These are phyloP conservation scores for Fusarium sororula DNA, from an alignment of 2,329 filamentous ascomycete genomes.

Conservation along the genomic window DNA sequence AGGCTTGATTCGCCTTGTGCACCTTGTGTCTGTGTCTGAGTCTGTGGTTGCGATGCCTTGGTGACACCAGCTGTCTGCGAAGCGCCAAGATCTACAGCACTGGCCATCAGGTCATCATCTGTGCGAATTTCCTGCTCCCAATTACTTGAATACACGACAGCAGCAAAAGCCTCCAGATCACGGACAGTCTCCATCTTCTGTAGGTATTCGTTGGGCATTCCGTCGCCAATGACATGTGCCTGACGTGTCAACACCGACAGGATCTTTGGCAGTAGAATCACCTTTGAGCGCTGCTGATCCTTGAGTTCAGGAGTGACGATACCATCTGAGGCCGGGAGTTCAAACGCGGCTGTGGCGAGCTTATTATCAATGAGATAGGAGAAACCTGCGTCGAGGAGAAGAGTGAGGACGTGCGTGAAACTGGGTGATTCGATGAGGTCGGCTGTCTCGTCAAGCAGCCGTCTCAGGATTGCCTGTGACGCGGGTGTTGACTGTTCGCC, in stretches of 20 bases:
- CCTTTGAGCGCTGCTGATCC: constrained; percentile 66
- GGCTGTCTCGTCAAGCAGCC: constrained; percentile 92
- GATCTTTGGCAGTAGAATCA: constrained; percentile 80
- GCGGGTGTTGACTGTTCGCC: constrained; percentile 50
- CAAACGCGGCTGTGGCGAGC: constrained; percentile 81
- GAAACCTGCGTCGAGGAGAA: constrained; percentile 88
- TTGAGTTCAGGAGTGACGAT: constrained; percentile 60
- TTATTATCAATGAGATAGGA: constrained; percentile 84
- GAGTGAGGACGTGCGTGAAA: constrained; percentile 85
- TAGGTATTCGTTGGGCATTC: constrained; percentile 75
- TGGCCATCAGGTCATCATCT: constrained; percentile 55
- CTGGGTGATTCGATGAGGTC: constrained; percentile 94
- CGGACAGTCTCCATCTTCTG: constrained; percentile 79
- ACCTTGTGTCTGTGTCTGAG: constrained; percentile 3
- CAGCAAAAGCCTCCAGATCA: constrained; percentile 84
- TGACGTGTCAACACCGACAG: constrained; percentile 90
- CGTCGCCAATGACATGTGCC: constrained; percentile 87
- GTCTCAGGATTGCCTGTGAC: constrained; percentile 72
- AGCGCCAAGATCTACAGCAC: constrained; percentile 48
- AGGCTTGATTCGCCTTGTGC: constrained; percentile 58
- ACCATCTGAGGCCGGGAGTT: constrained; percentile 52
- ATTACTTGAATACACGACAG: constrained; percentile 88
- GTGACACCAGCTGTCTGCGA: constrained; percentile 18
- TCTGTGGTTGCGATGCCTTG: constrained; percentile 25
- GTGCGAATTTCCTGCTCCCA: constrained; percentile 72